Conservation (phyloP, 495 filamentous ascomycete species). For the Margaritispora aquatica region DNA sequence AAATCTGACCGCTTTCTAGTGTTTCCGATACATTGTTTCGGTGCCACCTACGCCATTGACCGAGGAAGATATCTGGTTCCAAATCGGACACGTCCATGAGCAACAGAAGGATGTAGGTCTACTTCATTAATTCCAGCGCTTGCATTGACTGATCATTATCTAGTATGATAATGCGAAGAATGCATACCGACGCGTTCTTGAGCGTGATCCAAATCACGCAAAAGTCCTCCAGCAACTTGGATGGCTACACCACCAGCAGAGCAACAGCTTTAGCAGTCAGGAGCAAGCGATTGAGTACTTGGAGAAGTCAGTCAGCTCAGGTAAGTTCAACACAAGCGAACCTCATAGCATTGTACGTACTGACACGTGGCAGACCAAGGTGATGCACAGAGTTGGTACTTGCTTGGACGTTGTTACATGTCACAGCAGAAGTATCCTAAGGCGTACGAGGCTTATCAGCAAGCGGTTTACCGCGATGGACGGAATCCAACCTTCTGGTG, state of each 20-base stretch:
- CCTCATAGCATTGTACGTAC: conserved; percentile 17
- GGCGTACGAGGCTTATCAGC: conserved; percentile 98
- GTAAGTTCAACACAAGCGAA: conserved; percentile 44
- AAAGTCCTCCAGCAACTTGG: conserved; percentile 98
- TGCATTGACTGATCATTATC: conserved; percentile 6
- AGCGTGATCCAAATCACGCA: conserved; percentile 91
- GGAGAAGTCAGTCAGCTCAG: conserved; percentile 92
- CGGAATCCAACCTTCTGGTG: conserved; percentile 99
- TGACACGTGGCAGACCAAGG: conserved; percentile 65
- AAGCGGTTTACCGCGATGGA: conserved; percentile 97
- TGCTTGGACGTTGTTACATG: conserved; percentile 98
- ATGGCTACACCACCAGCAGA: conserved; percentile 97
- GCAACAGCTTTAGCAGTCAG: conserved; percentile 79
- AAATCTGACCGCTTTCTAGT: conserved; percentile 48
- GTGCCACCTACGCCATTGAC: conserved; percentile 90
- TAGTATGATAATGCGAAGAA: conserved; percentile 90
- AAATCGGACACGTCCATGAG: conserved; percentile 98
- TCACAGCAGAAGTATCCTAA: conserved; percentile 98
- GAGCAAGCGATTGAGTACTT: conserved; percentile 95
- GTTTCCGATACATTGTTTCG: conserved; percentile 95
- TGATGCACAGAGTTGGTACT: conserved; percentile 98
- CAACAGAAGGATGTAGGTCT: conserved; percentile 93
- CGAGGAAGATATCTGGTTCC: conserved; percentile 99
- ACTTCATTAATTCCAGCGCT: background rate
- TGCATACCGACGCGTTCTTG: conserved; percentile 88